phyloP scores from a whole-genome alignment of 176 grass and related monocot genomes.

The Pharus latifolius region DNA sequence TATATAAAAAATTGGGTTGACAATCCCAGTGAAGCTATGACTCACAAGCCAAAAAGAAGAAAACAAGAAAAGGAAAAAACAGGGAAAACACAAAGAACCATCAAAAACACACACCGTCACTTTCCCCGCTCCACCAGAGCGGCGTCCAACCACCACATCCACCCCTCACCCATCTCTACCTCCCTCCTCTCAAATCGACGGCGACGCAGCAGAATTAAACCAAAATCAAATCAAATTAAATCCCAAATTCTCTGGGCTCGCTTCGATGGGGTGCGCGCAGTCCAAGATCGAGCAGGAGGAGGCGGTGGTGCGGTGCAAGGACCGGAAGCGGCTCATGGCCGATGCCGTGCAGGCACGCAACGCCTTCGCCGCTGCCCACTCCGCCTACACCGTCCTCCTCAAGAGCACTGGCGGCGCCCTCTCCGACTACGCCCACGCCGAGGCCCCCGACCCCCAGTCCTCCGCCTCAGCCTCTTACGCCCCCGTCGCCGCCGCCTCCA shows the following conservation, averaged over 20 bases:
- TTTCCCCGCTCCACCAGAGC: too few species aligned
- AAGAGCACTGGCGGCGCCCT: slow-evolving; percentile 81
- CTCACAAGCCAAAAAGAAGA: too few species aligned
- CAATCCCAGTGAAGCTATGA: too few species aligned
- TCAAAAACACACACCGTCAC: too few species aligned
- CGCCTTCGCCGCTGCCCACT: slow-evolving; percentile 87
- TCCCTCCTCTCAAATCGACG: too few species aligned
- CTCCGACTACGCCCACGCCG: slow-evolving; percentile 61
- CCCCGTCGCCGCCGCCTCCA: not conserved
- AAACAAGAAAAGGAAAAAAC: too few species aligned
- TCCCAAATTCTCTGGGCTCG: not conserved
- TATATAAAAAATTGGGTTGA: too few species aligned
- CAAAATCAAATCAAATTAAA: too few species aligned
- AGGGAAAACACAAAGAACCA: too few species aligned
- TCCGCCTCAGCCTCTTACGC: slow-evolving; percentile 1
- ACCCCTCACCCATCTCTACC: too few species aligned
- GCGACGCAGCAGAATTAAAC: too few species aligned
- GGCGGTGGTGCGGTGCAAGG: slow-evolving; percentile 72
- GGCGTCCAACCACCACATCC: too few species aligned
- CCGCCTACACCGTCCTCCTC: slow-evolving; percentile 56
- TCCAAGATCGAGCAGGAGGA: slow-evolving; percentile 96
- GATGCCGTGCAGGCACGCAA: slow-evolving; percentile 54
- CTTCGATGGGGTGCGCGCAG: slow-evolving; percentile 72
- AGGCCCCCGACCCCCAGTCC: slow-evolving; percentile 39
- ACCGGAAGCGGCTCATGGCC: slow-evolving; percentile 47